Base-by-base conservation (phyloP, 306 rosid species). In the Sphenostylis stenocarpa region DNA sequence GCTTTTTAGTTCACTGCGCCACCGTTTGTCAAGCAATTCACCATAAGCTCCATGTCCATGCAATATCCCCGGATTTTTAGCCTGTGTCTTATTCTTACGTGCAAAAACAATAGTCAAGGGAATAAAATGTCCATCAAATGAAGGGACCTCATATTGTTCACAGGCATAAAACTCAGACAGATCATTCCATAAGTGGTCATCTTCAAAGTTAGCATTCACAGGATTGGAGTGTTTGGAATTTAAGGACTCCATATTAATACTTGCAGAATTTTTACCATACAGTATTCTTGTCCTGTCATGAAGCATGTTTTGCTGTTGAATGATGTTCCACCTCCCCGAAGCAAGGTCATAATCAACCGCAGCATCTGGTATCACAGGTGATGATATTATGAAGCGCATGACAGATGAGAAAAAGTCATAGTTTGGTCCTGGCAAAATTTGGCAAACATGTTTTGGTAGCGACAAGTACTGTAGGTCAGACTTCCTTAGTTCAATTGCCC, bases 291-390 rank as follows among this genome's bases (percentile, higher is more conserved):
- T 89, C 85, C 97, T 87, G 77, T 95, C 99, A 68, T 84, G 88
- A 79, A 95, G 91, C 86, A 95, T 76, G 72, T 93, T 92, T 84
- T 92, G 97, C 86, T 91, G 97, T 69, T 95, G 98, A 88, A 95
- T 87, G 84, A 95, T 92, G 85, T 84, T 88, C 97, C 97, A 92
- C 57, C 78, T 81, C 67, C 96, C 93, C 70, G 86, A 84, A 73
- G 92, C 79, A 43, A 92, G 91, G 82, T 95, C 93, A 86, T 95
- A 96, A 86, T 96, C 99, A 64, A 96, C 96, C 63, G 91, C 90
- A 39, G 97, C 96, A 91, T 92, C 97, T 3, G 99, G 99, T 97
- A 91, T 96, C 97, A 96, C 96, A 24, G 97, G 94, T 7, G 97
- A 95, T 51, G 97, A 92, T 80, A 92, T 82, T 67, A 88, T 89